A percentile compares a stretch with the other conserved stretches of the same genome.
phyloP scores from a whole-genome alignment of 139 green algal species.

The Picochlorum sp. region DNA sequence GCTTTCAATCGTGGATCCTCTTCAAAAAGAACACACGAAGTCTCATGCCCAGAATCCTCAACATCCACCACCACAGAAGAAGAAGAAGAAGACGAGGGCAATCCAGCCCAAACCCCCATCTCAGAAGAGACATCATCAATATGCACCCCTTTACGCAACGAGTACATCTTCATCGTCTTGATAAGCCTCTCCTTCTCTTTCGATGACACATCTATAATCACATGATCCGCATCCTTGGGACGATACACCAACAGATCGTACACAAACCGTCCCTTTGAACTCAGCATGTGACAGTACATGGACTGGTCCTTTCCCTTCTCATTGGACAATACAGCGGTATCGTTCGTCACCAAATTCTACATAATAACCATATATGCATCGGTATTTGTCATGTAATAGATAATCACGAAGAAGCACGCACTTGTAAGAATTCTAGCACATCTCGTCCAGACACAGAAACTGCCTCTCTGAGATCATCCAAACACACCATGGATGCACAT shows the following conservation, averaged over 20 bases:
- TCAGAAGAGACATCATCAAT: conserved; percentile 49
- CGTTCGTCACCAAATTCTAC: conserved; percentile 62
- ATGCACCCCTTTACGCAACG: conserved; percentile 56
- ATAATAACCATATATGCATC: not conserved
- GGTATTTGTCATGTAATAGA: too few relatives aligned
- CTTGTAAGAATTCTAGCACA: too few relatives aligned
- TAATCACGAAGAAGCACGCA: too few relatives aligned
- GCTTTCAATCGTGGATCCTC: conserved; percentile 55
- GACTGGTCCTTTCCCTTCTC: conserved; percentile 8
- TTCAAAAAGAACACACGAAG: conserved; percentile 19
- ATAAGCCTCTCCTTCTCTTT: conserved; percentile 22
- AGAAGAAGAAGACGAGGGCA: too few relatives aligned
- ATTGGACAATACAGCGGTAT: conserved; percentile 33
- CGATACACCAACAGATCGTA: conserved; percentile 62
- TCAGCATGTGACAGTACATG: conserved; percentile 60
- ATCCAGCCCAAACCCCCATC: conserved; percentile 35
- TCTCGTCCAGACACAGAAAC: too few relatives aligned
- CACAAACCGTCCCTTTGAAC: conserved; percentile 61
- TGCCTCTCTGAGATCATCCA: too few relatives aligned
- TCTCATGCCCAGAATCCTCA: not conserved
- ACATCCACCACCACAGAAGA: too few relatives aligned
- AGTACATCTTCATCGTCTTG: conserved; percentile 51
- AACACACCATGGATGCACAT: too few relatives aligned
- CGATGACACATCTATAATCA: conserved; percentile 52
- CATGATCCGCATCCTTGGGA: conserved; percentile 5